phyloP scores from a whole-genome alignment of 192 early-diverging fungal species.

The Coemansia asiatica region DNA sequence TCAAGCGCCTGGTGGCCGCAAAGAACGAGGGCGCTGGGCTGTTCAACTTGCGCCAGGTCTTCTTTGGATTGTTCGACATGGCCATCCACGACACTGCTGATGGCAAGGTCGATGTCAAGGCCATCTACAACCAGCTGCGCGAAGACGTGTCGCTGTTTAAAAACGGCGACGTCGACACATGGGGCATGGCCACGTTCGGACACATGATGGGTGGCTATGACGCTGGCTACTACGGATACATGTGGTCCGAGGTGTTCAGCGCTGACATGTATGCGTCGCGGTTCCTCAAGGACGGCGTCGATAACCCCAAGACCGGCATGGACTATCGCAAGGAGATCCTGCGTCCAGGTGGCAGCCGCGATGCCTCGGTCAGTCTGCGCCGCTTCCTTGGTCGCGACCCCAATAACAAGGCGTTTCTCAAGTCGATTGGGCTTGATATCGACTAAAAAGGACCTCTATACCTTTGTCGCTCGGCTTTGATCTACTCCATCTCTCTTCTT shows the following conservation, averaged over 20 bases:
- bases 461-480: not conserved
- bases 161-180: slow-evolving; percentile 54
- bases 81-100: slow-evolving; percentile 65
- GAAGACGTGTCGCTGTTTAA: slow-evolving; percentile 42
- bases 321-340: slow-evolving; percentile 71
- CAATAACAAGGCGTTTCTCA: slow-evolving; percentile 74
- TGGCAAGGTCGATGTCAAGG: slow-evolving; percentile 42
- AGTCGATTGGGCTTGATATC: slow-evolving; percentile 61
- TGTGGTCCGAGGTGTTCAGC: slow-evolving; percentile 77
- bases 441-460: not conserved
- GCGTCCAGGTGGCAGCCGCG: slow-evolving; percentile 65
- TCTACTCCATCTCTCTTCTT: not conserved
- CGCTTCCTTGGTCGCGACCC: slow-evolving; percentile 82
- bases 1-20: slow-evolving; percentile 66
- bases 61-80: slow-evolving; percentile 78
- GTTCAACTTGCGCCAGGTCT: slow-evolving; percentile 71
- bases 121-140: slow-evolving; percentile 51
- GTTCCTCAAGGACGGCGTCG: slow-evolving; percentile 64
- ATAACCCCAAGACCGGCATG: slow-evolving; percentile 59
- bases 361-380: slow-evolving; percentile 69
- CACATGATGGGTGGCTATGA: slow-evolving; percentile 79
- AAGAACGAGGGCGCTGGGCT: slow-evolving; percentile 78
- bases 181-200: slow-evolving; percentile 58
- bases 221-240: slow-evolving; percentile 74
- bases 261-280: slow-evolving; percentile 79